Conservation (phyloP, 2,329 filamentous ascomycete genomes). For the Aureobasidium zeae region DNA sequence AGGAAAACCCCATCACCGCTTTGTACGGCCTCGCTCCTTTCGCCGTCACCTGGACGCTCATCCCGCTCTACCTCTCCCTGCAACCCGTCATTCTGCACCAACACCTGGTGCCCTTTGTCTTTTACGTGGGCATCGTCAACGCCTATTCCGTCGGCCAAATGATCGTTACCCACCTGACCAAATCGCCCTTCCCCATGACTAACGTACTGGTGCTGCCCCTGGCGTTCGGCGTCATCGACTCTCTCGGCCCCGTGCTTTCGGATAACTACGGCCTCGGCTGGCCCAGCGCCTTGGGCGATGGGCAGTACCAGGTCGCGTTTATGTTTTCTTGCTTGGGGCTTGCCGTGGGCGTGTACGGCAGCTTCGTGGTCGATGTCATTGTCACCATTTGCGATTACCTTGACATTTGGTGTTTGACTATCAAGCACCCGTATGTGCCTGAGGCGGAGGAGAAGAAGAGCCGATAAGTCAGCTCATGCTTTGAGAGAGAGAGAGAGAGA, state of each 20-base stretch:
- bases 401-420: conserved; percentile 96
- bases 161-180: conserved; percentile 87
- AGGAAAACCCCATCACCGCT: conserved; percentile 62
- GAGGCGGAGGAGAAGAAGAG: conserved; percentile 9
- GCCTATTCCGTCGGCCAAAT: conserved; percentile 93
- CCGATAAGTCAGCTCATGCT: not conserved
- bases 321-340: conserved; percentile 81
- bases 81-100: conserved; percentile 73
- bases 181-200: conserved; percentile 78
- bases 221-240: conserved; percentile 68
- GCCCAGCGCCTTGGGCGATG: conserved; percentile 60
- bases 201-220: conserved; percentile 78
- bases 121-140: conserved; percentile 85
- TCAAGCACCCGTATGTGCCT: conserved; percentile 62
- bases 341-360: conserved; percentile 85
- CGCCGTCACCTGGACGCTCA: conserved; percentile 64
- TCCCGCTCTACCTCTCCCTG: conserved; percentile 70
- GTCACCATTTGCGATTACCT: conserved; percentile 96
- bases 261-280: conserved; percentile 49
- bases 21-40: conserved; percentile 79
- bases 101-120: conserved; percentile 79
- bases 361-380: conserved; percentile 94
- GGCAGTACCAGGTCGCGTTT: conserved; percentile 81
- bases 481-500: not conserved
- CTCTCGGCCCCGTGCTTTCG: conserved; percentile 58